Base-by-base conservation (phyloP, 2,329 filamentous ascomycete genomes). In the Capronia coronata region DNA sequence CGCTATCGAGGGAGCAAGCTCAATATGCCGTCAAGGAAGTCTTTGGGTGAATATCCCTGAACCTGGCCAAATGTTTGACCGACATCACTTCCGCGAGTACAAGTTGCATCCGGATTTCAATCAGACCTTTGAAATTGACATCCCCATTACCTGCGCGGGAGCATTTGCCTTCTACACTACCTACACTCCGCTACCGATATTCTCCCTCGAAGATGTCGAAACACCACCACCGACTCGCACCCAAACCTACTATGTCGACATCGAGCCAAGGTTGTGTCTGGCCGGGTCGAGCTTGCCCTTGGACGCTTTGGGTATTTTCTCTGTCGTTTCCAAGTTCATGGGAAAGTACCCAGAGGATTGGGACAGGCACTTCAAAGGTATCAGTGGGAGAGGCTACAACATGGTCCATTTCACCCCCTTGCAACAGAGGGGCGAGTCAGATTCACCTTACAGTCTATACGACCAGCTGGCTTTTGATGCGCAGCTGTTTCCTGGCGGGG, bases 341-440 rank as follows among this genome's bases (percentile, higher is more conserved):
- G 93, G 93, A 55, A 83, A 84, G 63, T 95, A 93, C 64, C 88
- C 91, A 0, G 75, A 75, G 13, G 87, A 95, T 62, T 98, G 91
- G 90, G 82, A 96, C 65, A 84, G 81, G 44, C 91, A 97, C 66
- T 72, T 98, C 49, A 77, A 79, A 49, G 90, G 93, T 22, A 95
- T 98, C 65, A 86, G 87, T 65, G 81, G 86, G 62, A 79, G 93
- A 54, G 90, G 90, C 39, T 98, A 98, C 76, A 98, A 98, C 71
- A 96, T 97, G 89, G 82, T 98, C 52, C 93, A 98, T 68, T 98
- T 98, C 67, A 96, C 93, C 1, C 93, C 93, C 8, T 74, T 98
- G 58, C 93, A 94, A 75, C 77, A 85, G 51, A 83, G 93, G 52
- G 93, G 93, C 49, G 77, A 75, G 38, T 98, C 93, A 45, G 95